Percentiles rank a stretch among this genome's conserved stretches.
Conservation (phyloP, 352 stramenopile species). For the Globisporangium mamillatum region DNA sequence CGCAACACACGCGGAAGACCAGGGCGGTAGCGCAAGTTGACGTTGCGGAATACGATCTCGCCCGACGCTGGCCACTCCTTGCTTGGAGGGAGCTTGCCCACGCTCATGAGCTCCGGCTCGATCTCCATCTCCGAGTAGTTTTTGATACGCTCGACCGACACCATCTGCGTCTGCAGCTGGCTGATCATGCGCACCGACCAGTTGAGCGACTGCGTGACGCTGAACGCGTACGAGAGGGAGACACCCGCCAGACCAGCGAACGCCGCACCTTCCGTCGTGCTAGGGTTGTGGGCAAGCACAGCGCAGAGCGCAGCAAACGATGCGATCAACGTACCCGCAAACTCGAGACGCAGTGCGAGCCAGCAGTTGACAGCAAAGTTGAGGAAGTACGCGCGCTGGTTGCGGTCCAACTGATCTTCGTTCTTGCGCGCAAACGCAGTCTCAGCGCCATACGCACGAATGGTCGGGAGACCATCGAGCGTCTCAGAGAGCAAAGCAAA, state of each 20-base stretch:
- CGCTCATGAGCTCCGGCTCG: conserved; percentile 84
- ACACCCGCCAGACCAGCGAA: conserved; percentile 67
- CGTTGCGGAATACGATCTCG: conserved; percentile 71
- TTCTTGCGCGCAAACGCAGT: conserved; percentile 52
- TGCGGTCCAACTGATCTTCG: conserved; percentile 51
- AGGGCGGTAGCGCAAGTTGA: conserved; percentile 82
- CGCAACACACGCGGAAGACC: conserved; percentile 39
- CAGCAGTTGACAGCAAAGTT: conserved; percentile 78
- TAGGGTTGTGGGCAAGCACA: conserved; percentile 48
- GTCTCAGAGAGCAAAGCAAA: conserved; percentile 95
- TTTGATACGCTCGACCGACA: conserved; percentile 74
- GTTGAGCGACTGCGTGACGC: conserved; percentile 73
- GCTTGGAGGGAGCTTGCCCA: conserved; percentile 63
- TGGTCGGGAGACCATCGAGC: conserved; percentile 93
- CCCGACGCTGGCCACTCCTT: conserved; percentile 70
- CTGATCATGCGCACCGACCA: conserved; percentile 74
- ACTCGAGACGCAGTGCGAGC: conserved; percentile 72
- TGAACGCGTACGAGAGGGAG: conserved; percentile 79
- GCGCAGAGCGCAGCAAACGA: conserved; percentile 49
- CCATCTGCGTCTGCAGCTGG: conserved; percentile 78
- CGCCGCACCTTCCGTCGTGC: conserved; percentile 30
- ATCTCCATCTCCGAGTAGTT: conserved; percentile 61
- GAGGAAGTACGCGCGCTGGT: conserved; percentile 72
- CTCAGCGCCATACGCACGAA: conserved; percentile 80
- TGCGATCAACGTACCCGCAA: conserved; percentile 62